Conservation (phyloP, 306 rosid genomes). For the Prunus mume region DNA sequence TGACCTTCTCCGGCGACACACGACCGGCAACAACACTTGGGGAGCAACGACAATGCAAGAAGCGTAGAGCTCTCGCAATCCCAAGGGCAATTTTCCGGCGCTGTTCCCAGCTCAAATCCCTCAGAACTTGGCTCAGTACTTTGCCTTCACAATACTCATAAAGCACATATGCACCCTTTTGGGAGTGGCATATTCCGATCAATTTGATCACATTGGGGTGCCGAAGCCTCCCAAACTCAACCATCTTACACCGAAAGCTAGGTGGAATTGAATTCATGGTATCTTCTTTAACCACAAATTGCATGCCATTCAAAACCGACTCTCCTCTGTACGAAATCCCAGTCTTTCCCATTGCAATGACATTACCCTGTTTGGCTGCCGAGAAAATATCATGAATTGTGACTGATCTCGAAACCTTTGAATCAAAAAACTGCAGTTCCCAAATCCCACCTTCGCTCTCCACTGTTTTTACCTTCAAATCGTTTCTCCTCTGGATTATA, state of each 20-base stretch:
- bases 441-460: constrained; percentile 61
- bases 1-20: constrained; percentile 56
- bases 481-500: constrained; percentile 36
- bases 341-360: constrained; percentile 38
- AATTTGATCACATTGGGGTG: constrained; percentile 58
- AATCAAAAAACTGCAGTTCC: constrained; percentile 61
- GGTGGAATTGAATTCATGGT: constrained; percentile 31
- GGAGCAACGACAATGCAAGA: constrained; percentile 44
- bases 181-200: constrained; percentile 53
- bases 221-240: constrained; percentile 43
- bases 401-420: constrained; percentile 32
- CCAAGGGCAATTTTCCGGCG: constrained; percentile 59
- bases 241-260: constrained; percentile 53
- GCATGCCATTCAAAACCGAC: constrained; percentile 35
- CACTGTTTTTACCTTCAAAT: constrained; percentile 37
- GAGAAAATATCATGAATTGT: constrained; percentile 47
- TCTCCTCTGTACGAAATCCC: constrained; percentile 49
- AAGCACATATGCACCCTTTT: constrained; percentile 55
- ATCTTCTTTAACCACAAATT: constrained; percentile 47
- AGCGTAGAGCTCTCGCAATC: constrained; percentile 55
- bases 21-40: constrained; percentile 36
- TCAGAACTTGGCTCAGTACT: constrained; percentile 37
- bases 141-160: constrained; percentile 45
- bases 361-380: constrained; percentile 43
- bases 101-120: constrained; percentile 58